These are phyloP conservation scores for Boletus sp. DNA, from an alignment of 1,284 basidiomycete species.

Conservation along the genomic window DNA sequence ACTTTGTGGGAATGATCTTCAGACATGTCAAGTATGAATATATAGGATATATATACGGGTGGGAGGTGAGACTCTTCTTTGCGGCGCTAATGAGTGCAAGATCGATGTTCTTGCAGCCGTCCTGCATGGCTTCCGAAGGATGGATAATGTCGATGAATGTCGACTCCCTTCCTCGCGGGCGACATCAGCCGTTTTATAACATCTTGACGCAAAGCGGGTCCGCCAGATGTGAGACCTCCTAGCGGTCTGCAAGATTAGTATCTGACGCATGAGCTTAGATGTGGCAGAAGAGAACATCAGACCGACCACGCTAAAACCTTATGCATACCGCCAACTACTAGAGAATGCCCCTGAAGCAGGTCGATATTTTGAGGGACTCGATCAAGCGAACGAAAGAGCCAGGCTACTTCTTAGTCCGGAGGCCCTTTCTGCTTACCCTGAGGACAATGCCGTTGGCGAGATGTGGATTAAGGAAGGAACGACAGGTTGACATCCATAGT, in stretches of 20 bases:
- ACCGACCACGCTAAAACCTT: conserved; percentile 26
- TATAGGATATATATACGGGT: conserved; percentile 47
- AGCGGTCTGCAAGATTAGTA: not conserved
- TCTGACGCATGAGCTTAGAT: conserved; percentile 27
- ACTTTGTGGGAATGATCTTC: conserved; percentile 54
- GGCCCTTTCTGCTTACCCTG: conserved; percentile 30
- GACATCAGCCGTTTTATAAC: conserved; percentile 53
- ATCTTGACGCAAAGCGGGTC: conserved; percentile 38
- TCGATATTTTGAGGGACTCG: conserved; percentile 36
- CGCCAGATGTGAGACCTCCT: conserved; percentile 38
- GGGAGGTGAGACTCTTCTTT: conserved; percentile 44
- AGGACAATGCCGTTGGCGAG: conserved; percentile 28
- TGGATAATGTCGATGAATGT: conserved; percentile 49
- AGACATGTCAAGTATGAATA: conserved; percentile 42
- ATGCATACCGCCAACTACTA: conserved; percentile 24
- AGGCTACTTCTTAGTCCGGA: conserved; percentile 29
- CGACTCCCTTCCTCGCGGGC: conserved; percentile 38
- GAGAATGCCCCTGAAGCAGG: conserved; percentile 24
- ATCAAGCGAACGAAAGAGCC: conserved; percentile 20
- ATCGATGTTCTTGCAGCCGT: conserved; percentile 32
- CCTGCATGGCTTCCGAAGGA: conserved; percentile 40
- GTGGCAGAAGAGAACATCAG: conserved; percentile 43
- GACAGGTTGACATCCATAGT: conserved; percentile 5
- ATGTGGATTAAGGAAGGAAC: conserved; percentile 24
- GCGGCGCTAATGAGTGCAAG: not conserved